Base-by-base conservation (phyloP, 345 rosid species). In the Citrus cavaleriei region DNA sequence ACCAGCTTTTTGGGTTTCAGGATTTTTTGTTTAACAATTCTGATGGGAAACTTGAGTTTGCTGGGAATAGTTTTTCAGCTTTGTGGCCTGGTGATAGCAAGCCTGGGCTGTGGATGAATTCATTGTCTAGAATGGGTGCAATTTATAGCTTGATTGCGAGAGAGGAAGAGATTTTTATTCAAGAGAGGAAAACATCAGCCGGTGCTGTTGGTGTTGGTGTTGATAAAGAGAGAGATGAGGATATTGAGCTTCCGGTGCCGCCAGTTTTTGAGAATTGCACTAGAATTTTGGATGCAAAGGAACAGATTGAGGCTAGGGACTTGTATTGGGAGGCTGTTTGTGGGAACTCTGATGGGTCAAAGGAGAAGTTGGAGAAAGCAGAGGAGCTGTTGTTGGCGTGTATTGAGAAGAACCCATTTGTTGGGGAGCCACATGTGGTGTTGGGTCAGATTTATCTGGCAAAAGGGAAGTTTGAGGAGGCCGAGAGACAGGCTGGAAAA, bases 81-180 rank as follows among this genome's bases (percentile, higher is more conserved):
- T 57, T 94, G 77, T 96, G 99, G 99, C 98, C 99, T 2, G 98
- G 99, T 22, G 86, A 87, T 75, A 95, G 93, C 1, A 96, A 92
- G 79, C 99, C 98, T 4, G 98, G 98, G 24, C 84, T 93, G 4
- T 94, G 99, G 99, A 14, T 94, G 86, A 91, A 79, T 62, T 96
- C 95, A 0, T 67, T 78, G 27, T 92, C 98, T 40, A 90, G 93
- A 72, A 93, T 94, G 97, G 98, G 97, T 13, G 98, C 94, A 0
- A 78, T 96, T 8, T 96, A 90, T 74, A 78, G 72, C 5, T 72
- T 96, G 79, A 83, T 93, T 22, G 87, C 79, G 78, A 85, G 98
- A 76, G 99, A 93, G 73, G 99, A 96, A 64, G 93, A 91, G 90
- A 90, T 93, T 75, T 66, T 82, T 37, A 69, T 89, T 59, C 88